Percentiles rank a stretch among this genome's conserved stretches.
Conservation (phyloP, 805 yeast species). For the Cyberlindnera euphorbiae region DNA sequence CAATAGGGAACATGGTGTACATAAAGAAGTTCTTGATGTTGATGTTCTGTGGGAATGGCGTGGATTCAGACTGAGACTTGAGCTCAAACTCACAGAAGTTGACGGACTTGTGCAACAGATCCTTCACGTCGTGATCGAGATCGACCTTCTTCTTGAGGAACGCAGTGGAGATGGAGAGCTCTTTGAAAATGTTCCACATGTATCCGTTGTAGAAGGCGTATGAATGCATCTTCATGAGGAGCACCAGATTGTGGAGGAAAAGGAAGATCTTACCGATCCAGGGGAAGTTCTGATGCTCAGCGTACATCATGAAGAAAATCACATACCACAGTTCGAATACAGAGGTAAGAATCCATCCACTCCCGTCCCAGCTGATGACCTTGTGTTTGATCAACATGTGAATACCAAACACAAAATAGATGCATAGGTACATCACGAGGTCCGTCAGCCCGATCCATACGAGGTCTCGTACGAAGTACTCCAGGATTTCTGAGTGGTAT, state of each 20-base stretch:
- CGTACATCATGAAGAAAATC: conserved; percentile 47
- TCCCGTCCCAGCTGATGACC: conserved; percentile 50
- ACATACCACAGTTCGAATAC: conserved; percentile 52
- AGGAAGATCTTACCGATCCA: conserved; percentile 92
- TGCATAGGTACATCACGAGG: conserved; percentile 62
- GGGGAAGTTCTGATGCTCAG: conserved; percentile 56
- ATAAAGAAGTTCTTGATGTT: conserved; percentile 59
- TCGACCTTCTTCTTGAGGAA: conserved; percentile 37
- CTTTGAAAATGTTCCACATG: conserved; percentile 59
- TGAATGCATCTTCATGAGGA: conserved; percentile 94
- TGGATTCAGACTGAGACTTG: conserved; percentile 43
- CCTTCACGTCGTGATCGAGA: conserved; percentile 28
- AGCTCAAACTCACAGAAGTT: conserved; percentile 73
- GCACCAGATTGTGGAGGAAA: conserved; percentile 76
- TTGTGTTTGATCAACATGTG: conserved; percentile 49
- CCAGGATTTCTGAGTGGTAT: conserved; percentile 49
- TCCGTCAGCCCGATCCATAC: conserved; percentile 71
- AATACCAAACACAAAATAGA: conserved; percentile 54
- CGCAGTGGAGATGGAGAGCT: conserved; percentile 44
- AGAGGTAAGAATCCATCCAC: conserved; percentile 63
- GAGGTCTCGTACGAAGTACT: conserved; percentile 56
- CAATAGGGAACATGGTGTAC: conserved; percentile 85
- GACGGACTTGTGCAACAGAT: conserved; percentile 39
- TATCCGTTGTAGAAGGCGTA: conserved; percentile 91
- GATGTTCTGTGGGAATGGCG: conserved; percentile 69